Conservation (phyloP, 2,329 filamentous ascomycete genomes). For the Fusarium liriodendri region DNA sequence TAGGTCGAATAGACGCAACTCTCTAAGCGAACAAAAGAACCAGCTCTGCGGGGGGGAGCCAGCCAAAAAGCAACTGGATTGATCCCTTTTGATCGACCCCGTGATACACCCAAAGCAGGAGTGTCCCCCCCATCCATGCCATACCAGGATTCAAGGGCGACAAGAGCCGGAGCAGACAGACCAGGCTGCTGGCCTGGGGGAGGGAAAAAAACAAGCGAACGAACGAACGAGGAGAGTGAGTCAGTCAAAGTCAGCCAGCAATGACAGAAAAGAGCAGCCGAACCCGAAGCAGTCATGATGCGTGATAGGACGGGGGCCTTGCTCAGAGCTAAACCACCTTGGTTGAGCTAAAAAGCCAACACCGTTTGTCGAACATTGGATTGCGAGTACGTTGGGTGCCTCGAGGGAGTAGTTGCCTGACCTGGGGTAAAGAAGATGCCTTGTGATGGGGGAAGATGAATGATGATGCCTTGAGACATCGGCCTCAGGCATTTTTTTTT, state of each 20-base stretch:
- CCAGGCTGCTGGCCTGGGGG: neutral
- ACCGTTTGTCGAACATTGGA: neutral
- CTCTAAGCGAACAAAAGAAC: neutral
- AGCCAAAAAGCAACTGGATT: slow-evolving; percentile 2
- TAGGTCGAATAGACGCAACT: neutral
- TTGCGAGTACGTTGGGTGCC: slow-evolving; percentile 5
- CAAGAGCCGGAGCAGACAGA: slow-evolving; percentile 14
- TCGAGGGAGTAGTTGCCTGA: slow-evolving; percentile 30
- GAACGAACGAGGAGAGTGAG: neutral
- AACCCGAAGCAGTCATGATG: slow-evolving; percentile 9
- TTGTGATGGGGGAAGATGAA: neutral
- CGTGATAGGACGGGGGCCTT: slow-evolving; percentile 5
- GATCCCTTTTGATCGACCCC: slow-evolving; percentile 31
- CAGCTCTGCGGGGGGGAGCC: slow-evolving; percentile 8
- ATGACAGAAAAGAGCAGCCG: slow-evolving; percentile 23
- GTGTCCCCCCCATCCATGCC: neutral
- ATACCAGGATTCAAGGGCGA: slow-evolving; percentile 6
- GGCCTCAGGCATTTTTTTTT: neutral
- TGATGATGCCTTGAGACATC: neutral
- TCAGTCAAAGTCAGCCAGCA: slow-evolving; percentile 20
- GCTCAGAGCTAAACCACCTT: slow-evolving; percentile 10
- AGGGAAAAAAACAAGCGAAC: neutral
- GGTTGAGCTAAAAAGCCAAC: neutral
- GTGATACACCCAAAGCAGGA: slow-evolving; percentile 28
- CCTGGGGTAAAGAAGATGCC: neutral